These are phyloP conservation scores for Hevea brasiliensis DNA, from an alignment of 345 rosid species.

Conservation along the genomic window DNA sequence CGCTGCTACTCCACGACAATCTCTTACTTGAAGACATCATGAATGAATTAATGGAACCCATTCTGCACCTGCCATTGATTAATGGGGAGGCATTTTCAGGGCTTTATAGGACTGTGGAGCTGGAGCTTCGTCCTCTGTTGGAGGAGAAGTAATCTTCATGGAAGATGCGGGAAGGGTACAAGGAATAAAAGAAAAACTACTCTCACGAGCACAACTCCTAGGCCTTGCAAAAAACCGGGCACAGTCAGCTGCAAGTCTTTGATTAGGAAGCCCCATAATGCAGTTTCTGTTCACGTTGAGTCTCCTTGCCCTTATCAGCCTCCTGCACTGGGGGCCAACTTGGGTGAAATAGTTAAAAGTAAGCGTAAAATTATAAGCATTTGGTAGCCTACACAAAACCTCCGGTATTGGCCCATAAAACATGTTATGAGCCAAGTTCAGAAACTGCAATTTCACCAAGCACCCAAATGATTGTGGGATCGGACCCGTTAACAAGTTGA, in stretches of 20 bases:
- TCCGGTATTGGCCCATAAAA: slow-evolving; percentile 31
- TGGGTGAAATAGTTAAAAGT: slow-evolving; percentile 33
- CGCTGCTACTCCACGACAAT: neutral
- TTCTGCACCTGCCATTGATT: neutral
- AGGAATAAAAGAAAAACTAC: neutral
- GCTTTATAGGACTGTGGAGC: slow-evolving; percentile 19
- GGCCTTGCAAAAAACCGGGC: slow-evolving; percentile 4
- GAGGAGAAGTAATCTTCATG: slow-evolving; percentile 4
- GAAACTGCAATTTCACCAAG: slow-evolving; percentile 15
- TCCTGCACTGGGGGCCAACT: slow-evolving; percentile 31
- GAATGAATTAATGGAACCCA: neutral
- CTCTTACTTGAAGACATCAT: neutral
- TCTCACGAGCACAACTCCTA: slow-evolving; percentile 5
- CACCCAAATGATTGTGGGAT: slow-evolving; percentile 36
- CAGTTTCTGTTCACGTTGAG: slow-evolving; percentile 27
- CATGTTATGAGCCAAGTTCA: slow-evolving; percentile 30
- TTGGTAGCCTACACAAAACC: slow-evolving; percentile 23
- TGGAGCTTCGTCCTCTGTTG: slow-evolving; percentile 10
- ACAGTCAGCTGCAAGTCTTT: slow-evolving; percentile 30
- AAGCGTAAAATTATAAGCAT: slow-evolving; percentile 24
- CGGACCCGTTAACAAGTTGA: slow-evolving; percentile 27
- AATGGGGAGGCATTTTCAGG: slow-evolving; percentile 2
- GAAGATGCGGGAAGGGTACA: slow-evolving; percentile 9
- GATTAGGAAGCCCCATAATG: slow-evolving; percentile 26
- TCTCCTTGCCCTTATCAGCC: slow-evolving; percentile 15